phyloP scores from a whole-genome alignment of 805 yeast genomes.

The Sporopachydermia quercuum region DNA sequence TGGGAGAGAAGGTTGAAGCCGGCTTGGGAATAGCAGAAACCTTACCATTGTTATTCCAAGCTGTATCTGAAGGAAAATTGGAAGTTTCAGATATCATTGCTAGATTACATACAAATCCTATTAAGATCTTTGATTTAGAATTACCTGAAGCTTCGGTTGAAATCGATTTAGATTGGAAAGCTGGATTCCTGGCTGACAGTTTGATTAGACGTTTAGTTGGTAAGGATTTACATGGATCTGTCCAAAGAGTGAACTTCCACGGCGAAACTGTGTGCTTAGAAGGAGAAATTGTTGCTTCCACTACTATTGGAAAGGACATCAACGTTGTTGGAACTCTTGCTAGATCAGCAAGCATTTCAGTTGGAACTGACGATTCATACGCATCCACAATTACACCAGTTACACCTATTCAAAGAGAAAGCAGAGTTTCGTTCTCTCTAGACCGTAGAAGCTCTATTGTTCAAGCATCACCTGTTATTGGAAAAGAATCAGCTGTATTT shows the following conservation, averaged over 20 bases:
- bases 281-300: constrained; percentile 49
- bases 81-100: constrained; percentile 56
- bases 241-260: constrained; percentile 74
- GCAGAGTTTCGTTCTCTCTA: constrained; percentile 38
- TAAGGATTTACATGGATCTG: constrained; percentile 52
- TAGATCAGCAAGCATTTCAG: constrained; percentile 13
- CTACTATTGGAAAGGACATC: constrained; percentile 48
- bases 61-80: constrained; percentile 59
- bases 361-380: constrained; percentile 17
- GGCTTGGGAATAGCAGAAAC: constrained; percentile 74
- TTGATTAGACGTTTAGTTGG: constrained; percentile 15
- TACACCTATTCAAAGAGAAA: constrained; percentile 14
- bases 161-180: constrained; percentile 62
- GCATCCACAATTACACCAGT: constrained; percentile 20
- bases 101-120: constrained; percentile 72
- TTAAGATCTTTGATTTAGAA: constrained; percentile 64
- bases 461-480: constrained; percentile 20
- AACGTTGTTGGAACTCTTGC: constrained; percentile 29
- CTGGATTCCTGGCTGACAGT: constrained; percentile 23
- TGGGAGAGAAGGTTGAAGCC: constrained; percentile 43
- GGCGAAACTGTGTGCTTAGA: constrained; percentile 75
- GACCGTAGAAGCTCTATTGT: constrained; percentile 20
- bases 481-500: constrained; percentile 21
- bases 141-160: constrained; percentile 63
- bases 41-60: constrained; percentile 67